Percentiles rank a stretch among this genome's conserved stretches.
Conservation (phyloP, 2,329 filamentous ascomycete species). For the Alternaria alternata region DNA sequence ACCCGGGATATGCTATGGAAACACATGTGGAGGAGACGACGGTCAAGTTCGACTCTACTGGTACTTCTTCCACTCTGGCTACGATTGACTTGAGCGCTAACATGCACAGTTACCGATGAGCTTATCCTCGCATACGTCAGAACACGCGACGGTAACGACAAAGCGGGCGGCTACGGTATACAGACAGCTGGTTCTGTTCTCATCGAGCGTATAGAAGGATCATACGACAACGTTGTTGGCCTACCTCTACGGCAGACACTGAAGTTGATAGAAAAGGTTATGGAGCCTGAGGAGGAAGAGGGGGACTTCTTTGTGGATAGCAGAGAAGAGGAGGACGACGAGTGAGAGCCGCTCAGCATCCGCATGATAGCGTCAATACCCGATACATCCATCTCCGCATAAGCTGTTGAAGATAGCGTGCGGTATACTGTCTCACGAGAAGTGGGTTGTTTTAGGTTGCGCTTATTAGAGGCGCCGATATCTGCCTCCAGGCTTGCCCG, state of each 20-base stretch:
- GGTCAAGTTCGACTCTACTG: conserved; percentile 80
- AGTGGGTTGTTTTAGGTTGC: background rate
- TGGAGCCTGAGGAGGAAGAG: conserved; percentile 68
- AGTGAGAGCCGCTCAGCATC: background rate
- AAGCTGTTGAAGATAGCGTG: background rate
- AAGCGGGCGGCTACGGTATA: conserved; percentile 94
- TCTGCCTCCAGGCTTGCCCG: background rate
- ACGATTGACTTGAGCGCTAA: conserved; percentile 11
- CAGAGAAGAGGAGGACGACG: conserved; percentile 18
- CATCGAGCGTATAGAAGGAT: conserved; percentile 87
- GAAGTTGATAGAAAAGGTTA: conserved; percentile 85
- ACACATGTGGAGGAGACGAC: conserved; percentile 87
- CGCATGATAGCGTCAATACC: background rate
- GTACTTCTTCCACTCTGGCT: conserved; percentile 26
- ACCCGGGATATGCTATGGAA: conserved; percentile 86
- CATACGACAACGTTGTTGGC: conserved; percentile 93
- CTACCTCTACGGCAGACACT: conserved; percentile 81
- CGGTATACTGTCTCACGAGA: background rate
- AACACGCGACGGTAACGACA: conserved; percentile 92
- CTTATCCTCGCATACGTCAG: conserved; percentile 80
- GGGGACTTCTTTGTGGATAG: conserved; percentile 41
- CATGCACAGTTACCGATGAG: conserved; percentile 71
- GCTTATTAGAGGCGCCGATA: background rate
- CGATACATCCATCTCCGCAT: background rate
- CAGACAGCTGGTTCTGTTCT: conserved; percentile 88